Base-by-base conservation (phyloP, 306 rosid species). In the Quercus berberidifolia region DNA sequence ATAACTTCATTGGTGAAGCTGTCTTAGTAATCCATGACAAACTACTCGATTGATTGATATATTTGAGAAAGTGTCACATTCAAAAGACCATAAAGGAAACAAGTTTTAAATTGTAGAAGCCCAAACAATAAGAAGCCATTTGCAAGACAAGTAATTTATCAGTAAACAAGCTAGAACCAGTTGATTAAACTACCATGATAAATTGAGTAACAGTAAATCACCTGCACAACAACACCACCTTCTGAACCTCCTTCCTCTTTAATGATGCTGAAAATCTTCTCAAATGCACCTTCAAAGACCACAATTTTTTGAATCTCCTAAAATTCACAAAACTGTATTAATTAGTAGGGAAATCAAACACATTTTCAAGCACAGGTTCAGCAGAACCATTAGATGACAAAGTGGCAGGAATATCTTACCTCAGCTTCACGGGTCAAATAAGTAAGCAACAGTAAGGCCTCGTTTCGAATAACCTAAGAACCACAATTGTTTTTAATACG, bases 161-260 rank as follows among this genome's bases (percentile, higher is more conserved):
- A 38, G 68, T 65, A 52, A 60, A 57, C 19, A 73, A 14, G 70
- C 52, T 28, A 55, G 60, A 80, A 69, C 69, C 80, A 86, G 71
- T 46, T 43, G 56, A 38, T 38, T 59, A 70, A 80, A 73, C 74
- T 58, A 68, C 17, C 23, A 30, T 25, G 19, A 78, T 19, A 76
- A 18, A 67, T 58, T 69, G 26, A 62, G 78, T 41, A 70, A 57
- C 67, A 63, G 76, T 65, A 49, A 81, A 80, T 83, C 80, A 92
- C 98, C 98, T 94, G 98, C 78, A 94, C 98, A 79, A 94, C 98
- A 59, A 92, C 98, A 72, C 98, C 98, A 69, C 98, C 98, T 69
- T 94, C 98, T 23, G 98, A 92, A 78, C 88, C 91, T 81, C 98
- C 98, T 85, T 94, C 98, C 85, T 94, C 98, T 79, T 75, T 89